Conservation (phyloP, 768 basidiomycete genomes). For the Trametes punicea region DNA sequence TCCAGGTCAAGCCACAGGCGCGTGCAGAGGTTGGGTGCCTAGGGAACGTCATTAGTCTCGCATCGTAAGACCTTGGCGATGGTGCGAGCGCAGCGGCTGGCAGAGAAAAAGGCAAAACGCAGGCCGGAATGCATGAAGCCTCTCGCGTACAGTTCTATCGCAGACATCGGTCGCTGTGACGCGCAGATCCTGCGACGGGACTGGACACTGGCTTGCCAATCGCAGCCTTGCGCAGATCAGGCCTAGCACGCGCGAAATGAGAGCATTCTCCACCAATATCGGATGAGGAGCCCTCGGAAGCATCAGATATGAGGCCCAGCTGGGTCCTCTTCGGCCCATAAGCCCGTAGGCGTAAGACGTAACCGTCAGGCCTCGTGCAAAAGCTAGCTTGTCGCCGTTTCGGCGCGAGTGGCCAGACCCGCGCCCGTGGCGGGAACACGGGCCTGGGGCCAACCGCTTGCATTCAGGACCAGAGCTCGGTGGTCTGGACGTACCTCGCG, state of each 20-base stretch:
- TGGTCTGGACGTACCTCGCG: conserved; percentile 48
- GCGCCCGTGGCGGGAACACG: neutral
- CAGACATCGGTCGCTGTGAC: neutral
- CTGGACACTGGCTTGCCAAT: neutral
- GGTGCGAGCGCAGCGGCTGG: neutral
- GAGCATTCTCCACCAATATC: neutral
- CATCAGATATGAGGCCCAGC: conserved; percentile 5
- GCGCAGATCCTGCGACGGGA: neutral
- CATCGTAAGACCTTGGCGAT: neutral
- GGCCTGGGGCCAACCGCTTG: no score
- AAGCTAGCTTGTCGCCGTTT: neutral
- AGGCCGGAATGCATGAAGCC: neutral
- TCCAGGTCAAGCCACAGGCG: conserved; percentile 81
- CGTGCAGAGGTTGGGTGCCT: conserved; percentile 82
- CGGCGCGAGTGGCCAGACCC: neutral
- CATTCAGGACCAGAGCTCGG: neutral
- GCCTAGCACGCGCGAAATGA: neutral
- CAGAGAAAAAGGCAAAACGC: neutral
- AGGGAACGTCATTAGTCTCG: conserved; percentile 21
- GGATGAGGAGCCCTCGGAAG: neutral
- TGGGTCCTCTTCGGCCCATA: neutral
- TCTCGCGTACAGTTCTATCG: neutral
- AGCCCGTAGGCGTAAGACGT: neutral
- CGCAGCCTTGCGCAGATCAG: neutral
- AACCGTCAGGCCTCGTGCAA: neutral